These are phyloP conservation scores for Diplotaxis tenuifolia DNA, from an alignment of 345 rosid genomes.

Conservation along the genomic window DNA sequence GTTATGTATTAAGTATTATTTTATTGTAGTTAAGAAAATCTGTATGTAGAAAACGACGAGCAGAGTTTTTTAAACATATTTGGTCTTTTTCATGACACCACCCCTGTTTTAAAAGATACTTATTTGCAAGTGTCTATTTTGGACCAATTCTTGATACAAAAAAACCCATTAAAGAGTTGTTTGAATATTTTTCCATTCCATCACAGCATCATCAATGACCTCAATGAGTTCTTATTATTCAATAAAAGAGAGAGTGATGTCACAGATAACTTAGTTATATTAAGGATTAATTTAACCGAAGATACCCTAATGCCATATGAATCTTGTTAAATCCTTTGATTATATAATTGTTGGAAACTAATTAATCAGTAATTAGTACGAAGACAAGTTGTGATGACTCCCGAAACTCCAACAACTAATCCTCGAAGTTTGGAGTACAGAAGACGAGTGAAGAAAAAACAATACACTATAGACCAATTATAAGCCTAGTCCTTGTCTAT, in stretches of 20 bases:
- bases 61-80: not conserved
- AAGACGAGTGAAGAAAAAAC: constrained; percentile 16
- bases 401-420: constrained; percentile 35
- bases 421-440: constrained; percentile 38
- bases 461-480: constrained; percentile 18
- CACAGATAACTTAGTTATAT: constrained; percentile 1
- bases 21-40: not conserved
- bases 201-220: constrained; percentile 36
- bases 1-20: not conserved
- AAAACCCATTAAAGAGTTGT: not conserved
- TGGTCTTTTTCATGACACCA: constrained; percentile 14
- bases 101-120: not conserved
- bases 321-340: not conserved
- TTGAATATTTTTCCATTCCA: constrained; percentile 1
- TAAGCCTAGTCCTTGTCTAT: constrained; percentile 28
- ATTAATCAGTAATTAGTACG: constrained; percentile 9
- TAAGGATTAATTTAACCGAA: constrained; percentile 1
- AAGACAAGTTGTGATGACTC: constrained; percentile 31
- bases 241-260: not conserved
- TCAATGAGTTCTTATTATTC: constrained; percentile 13
- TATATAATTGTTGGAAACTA: constrained; percentile 8
- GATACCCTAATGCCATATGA: constrained; percentile 4
- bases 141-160: constrained; percentile 26
- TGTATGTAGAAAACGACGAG: not conserved
- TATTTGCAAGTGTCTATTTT: constrained; percentile 3